Evolutionary conservation across 169 alveolate genomes (phyloP), one percentile per base, ranked within the genome.

Genomic region (Blepharisma undulans): DNA sequence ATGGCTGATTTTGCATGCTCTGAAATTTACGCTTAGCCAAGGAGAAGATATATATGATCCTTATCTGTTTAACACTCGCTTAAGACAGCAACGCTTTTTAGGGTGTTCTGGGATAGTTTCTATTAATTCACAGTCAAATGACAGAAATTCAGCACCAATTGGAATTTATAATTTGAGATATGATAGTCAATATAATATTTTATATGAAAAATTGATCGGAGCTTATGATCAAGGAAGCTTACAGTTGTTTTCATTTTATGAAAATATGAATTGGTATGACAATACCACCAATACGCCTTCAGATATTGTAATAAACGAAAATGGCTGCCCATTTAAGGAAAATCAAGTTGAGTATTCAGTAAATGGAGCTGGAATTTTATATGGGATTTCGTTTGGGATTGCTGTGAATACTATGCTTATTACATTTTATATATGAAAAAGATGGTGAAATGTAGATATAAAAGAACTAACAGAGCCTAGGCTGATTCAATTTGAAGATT

Each of bases 91-190:
- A 34, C 30, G 76, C 27, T 82, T 82, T 82, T 18, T 36, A 18
- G 89, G 89, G 21, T 82, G 89, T 77, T 33, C 77, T 18, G 89
- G 89, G 48, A 82, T 29, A 30, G 72, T 82, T n/a, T 82, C 89
- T 82, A 82, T 82, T 59, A 19, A 8, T 19, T n/a, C 22, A 4
- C 76, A 59, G 30, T n/a, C 72, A 5, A 82, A 82, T 59, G 89
- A 82, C 18, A 78, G 85, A 12, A 78, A 33, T 16, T 22, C 25
- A 22, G 61, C 33, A 25, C 61, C 85, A 22, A 25, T 30, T 22
- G n/a, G n/a, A 14, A n/a, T 78, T 30, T 19, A 22, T 18, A 78
- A 78, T 12, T 5, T 78, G 32, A 27, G 25, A 25, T 78, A 22
- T 22, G 33, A 27, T 6, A 78, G 10, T 72, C 12, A 22, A n/a